These are phyloP conservation scores for Epichloe scottii DNA, from an alignment of 2,329 filamentous ascomycete species.

Conservation along the genomic window DNA sequence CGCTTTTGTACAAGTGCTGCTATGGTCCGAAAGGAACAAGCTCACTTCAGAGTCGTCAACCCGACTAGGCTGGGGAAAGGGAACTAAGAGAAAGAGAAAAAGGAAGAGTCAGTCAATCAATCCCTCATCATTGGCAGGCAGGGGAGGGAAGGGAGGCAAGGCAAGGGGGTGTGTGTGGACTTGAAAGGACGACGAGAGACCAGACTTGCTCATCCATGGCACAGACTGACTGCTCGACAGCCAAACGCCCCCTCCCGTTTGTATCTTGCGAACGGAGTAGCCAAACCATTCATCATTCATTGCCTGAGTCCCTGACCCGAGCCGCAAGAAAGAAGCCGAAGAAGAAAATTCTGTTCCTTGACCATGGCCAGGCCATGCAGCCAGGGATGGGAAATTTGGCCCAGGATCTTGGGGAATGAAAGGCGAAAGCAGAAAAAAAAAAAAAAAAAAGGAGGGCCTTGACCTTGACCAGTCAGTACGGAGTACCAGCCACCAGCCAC, in stretches of 20 bases:
- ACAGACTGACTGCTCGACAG: neutral
- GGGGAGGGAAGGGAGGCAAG: constrained; percentile 1
- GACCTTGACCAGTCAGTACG: neutral
- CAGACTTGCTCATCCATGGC: neutral
- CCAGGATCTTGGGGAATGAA: constrained; percentile 7
- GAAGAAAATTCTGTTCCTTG: constrained; percentile 2
- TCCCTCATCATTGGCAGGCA: constrained; percentile 1
- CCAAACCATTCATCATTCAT: neutral
- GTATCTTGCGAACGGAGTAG: neutral
- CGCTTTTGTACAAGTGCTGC: constrained; percentile 10
- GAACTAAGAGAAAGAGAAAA: neutral
- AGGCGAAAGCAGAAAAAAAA: neutral
- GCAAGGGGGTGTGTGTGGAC: neutral
- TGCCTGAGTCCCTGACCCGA: neutral
- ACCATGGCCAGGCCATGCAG: neutral
- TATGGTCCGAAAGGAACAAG: neutral
- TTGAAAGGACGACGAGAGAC: neutral
- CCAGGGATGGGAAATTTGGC: constrained; percentile 6
- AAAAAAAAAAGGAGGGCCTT: neutral
- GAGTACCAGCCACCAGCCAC: constrained; percentile 1
- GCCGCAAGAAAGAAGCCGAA: constrained; percentile 4
- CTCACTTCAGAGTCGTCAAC: neutral
- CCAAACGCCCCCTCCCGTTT: neutral
- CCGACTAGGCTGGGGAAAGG: neutral
- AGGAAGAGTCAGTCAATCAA: constrained; percentile 6